These are phyloP conservation scores for Macrophomina phaseolina DNA, from an alignment of 2,329 filamentous ascomycete genomes.

Conservation along the genomic window DNA sequence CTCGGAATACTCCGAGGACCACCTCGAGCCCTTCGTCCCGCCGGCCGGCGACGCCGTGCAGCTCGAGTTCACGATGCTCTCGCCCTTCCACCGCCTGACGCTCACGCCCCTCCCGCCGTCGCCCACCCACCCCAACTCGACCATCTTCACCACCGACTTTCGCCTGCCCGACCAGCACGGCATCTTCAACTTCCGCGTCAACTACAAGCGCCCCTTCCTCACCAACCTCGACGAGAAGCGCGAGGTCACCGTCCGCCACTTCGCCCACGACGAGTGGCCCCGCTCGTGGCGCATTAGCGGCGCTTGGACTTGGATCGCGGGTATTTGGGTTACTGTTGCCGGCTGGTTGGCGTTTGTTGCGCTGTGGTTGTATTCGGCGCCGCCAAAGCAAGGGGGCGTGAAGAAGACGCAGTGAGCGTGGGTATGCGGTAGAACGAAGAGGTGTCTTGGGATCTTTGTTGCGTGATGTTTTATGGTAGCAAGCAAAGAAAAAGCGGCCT, in stretches of 20 bases:
- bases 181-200: conserved; percentile 97
- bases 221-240: conserved; percentile 91
- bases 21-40: conserved; percentile 75
- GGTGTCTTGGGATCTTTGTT: neutral
- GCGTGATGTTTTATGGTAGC: neutral
- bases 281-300: conserved; percentile 87
- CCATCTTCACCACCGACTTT: conserved; percentile 77
- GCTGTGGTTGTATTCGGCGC: conserved; percentile 83
- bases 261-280: conserved; percentile 96
- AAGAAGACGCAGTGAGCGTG: conserved; percentile 50
- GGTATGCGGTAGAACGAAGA: no score
- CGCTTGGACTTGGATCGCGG: conserved; percentile 93
- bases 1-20: conserved; percentile 80
- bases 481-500: neutral
- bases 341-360: conserved; percentile 87
- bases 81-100: conserved; percentile 89
- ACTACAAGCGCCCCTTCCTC: conserved; percentile 95
- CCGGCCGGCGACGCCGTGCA: conserved; percentile 77
- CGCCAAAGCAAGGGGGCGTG: conserved; percentile 54
- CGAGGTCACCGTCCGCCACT: conserved; percentile 92
- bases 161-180: conserved; percentile 94
- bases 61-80: conserved; percentile 98
- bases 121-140: conserved; percentile 65
- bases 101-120: conserved; percentile 61
- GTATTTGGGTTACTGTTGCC: conserved; percentile 80